A percentile compares a stretch with the other conserved stretches of the same genome.
These are phyloP conservation scores for Neurospora tetraspora DNA, from an alignment of 495 filamentous ascomycete genomes.

Conservation along the genomic window DNA sequence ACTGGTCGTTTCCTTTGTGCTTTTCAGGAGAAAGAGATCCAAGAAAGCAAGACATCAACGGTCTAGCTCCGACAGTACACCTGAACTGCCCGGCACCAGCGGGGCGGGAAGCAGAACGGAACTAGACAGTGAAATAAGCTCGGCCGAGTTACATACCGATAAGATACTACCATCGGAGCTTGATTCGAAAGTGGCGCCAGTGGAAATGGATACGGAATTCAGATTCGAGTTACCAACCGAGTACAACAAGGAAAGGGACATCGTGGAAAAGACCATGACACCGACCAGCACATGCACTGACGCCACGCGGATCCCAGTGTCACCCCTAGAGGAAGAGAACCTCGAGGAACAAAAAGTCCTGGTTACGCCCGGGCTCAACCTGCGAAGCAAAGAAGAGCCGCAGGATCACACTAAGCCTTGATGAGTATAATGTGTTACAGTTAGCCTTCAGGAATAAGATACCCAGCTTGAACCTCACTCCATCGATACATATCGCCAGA, in stretches of 20 bases:
- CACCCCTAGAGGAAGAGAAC: not conserved
- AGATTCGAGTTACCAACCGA: not conserved
- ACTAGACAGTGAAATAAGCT: not conserved
- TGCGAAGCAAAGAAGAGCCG: not conserved
- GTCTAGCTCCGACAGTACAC: not conserved
- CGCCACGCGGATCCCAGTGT: not conserved
- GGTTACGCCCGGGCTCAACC: not conserved
- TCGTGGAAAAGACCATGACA: not conserved
- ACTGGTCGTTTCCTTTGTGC: not conserved
- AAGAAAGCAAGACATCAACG: not conserved
- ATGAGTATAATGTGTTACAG: not conserved
- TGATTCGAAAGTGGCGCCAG: not conserved
- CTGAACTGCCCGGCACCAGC: not conserved
- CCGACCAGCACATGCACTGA: not conserved
- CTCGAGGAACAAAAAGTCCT: not conserved
- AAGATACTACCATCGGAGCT: not conserved
- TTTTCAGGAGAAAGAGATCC: not conserved
- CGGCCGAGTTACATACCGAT: not conserved
- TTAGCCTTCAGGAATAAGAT: not conserved
- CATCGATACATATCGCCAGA: not conserved
- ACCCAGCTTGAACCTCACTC: not conserved
- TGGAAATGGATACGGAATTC: not conserved
- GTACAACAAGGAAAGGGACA: not conserved
- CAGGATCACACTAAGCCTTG: not conserved
- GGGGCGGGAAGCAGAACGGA: not conserved